These are phyloP conservation scores for Boletus mariae DNA, from an alignment of 1,284 basidiomycete genomes.

Conservation along the genomic window DNA sequence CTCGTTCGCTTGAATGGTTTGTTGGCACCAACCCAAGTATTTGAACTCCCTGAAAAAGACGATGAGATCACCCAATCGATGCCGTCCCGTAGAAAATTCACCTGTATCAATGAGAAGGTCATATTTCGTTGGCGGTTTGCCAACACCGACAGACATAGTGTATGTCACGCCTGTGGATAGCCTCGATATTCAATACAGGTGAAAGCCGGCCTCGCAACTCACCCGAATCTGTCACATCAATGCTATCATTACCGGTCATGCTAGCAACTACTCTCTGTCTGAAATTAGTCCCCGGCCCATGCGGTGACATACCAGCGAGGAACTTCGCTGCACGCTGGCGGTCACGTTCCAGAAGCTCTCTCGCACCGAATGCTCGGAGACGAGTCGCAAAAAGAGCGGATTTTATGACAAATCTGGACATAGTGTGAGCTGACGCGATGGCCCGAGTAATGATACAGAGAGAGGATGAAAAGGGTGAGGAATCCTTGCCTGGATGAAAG, in stretches of 20 bases:
- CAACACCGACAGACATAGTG: slow-evolving; percentile 44
- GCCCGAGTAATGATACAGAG: background rate
- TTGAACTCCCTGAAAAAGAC: slow-evolving; percentile 32
- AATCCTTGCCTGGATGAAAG: background rate
- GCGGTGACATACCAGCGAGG: slow-evolving; percentile 45
- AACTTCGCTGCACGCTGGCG: slow-evolving; percentile 51
- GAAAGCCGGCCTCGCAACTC: slow-evolving; percentile 7
- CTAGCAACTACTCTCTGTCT: too few species aligned
- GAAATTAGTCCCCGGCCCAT: slow-evolving; percentile 38
- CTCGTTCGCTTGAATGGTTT: slow-evolving; percentile 36
- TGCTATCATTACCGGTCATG: slow-evolving; percentile 26
- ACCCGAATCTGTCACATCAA: slow-evolving; percentile 55
- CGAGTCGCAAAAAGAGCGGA: slow-evolving; percentile 44
- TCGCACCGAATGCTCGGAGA: slow-evolving; percentile 37
- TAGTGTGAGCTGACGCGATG: slow-evolving; percentile 10
- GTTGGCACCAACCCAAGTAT: slow-evolving; percentile 53
- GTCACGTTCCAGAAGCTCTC: slow-evolving; percentile 51
- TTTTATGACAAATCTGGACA: slow-evolving; percentile 21
- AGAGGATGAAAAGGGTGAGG: background rate
- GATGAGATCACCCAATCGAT: background rate
- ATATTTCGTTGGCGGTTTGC: slow-evolving; percentile 41
- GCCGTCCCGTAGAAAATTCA: slow-evolving; percentile 12
- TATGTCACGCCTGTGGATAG: slow-evolving; percentile 40
- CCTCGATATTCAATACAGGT: slow-evolving; percentile 8
- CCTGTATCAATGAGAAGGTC: slow-evolving; percentile 56